Evolutionary conservation across 345 rosid species (phyloP).

Genomic region (Eucalyptus caleyi): DNA sequence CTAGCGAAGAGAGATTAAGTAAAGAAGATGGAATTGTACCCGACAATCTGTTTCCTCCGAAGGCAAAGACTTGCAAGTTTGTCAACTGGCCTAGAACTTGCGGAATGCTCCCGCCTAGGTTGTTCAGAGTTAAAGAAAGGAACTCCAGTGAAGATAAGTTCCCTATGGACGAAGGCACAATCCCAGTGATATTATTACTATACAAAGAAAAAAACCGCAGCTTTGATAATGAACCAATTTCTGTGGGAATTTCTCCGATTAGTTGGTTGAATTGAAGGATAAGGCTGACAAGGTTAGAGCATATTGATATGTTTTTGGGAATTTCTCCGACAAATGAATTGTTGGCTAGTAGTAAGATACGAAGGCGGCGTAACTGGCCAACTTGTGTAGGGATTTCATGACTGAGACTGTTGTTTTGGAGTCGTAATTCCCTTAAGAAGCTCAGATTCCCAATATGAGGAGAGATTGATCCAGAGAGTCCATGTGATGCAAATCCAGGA

Average conservation of each 20-base stretch:
- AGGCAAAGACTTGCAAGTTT: background rate
- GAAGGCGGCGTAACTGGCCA: background rate
- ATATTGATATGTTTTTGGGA: background rate
- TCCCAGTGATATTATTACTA: background rate
- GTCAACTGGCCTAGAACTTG: background rate
- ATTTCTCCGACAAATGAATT: background rate
- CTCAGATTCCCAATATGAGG: background rate
- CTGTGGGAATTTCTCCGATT: background rate
- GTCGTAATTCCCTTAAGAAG: background rate
- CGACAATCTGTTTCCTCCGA: background rate
- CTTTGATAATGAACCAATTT: background rate
- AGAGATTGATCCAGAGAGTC: background rate
- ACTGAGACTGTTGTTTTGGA: background rate
- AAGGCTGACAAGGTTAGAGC: background rate
- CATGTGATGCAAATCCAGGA: background rate
- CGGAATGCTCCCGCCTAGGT: background rate
- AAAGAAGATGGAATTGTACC: background rate
- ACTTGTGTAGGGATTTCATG: background rate
- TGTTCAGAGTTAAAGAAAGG: background rate
- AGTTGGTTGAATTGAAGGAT: background rate
- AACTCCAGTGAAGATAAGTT: background rate
- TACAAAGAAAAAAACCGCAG: background rate
- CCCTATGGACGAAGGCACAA: background rate
- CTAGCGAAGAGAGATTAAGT: background rate
- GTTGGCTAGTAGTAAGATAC: background rate